Evolutionary conservation across 2,329 filamentous ascomycete species (phyloP).

Genomic region (Pseudocercospora eumusae): DNA sequence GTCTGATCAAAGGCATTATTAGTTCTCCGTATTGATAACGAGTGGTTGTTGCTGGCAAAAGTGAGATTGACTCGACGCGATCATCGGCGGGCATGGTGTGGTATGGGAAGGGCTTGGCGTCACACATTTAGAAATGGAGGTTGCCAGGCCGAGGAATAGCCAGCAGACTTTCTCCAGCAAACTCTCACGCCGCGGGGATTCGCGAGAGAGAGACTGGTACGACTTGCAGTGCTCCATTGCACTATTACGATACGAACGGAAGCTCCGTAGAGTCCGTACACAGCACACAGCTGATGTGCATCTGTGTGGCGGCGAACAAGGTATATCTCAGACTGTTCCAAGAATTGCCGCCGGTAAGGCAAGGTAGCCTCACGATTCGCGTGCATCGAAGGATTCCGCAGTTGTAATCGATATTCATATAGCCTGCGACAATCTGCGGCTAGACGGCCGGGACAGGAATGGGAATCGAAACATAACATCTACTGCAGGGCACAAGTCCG

Average conservation of each 20-base stretch:
- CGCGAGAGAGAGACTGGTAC: constrained; percentile 1
- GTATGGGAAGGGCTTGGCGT: too few relatives aligned
- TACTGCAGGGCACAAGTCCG: constrained; percentile 9
- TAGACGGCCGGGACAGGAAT: constrained; percentile 3
- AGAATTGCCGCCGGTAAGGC: constrained; percentile 4
- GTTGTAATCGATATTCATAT: not conserved
- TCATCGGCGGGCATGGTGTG: not conserved
- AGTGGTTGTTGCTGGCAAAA: not conserved
- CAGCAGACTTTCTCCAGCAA: not conserved
- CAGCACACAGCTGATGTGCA: not conserved
- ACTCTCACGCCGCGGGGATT: not conserved
- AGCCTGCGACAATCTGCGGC: constrained; percentile 7
- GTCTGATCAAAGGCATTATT: not conserved
- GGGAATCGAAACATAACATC: not conserved
- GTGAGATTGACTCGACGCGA: constrained; percentile 12
- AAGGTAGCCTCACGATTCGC: constrained; percentile 3
- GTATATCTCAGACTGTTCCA: constrained; percentile 3
- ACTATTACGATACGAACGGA: not conserved
- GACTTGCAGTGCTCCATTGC: too few relatives aligned
- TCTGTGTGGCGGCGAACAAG: not conserved
- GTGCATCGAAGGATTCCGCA: not conserved
- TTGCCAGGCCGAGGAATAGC: constrained; percentile 4
- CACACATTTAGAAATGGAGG: constrained; percentile 2
- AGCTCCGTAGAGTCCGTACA: too few relatives aligned
- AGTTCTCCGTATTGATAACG: too few relatives aligned